Base-by-base conservation (phyloP, 805 yeast species). In the Ogataea glucozyma region DNA sequence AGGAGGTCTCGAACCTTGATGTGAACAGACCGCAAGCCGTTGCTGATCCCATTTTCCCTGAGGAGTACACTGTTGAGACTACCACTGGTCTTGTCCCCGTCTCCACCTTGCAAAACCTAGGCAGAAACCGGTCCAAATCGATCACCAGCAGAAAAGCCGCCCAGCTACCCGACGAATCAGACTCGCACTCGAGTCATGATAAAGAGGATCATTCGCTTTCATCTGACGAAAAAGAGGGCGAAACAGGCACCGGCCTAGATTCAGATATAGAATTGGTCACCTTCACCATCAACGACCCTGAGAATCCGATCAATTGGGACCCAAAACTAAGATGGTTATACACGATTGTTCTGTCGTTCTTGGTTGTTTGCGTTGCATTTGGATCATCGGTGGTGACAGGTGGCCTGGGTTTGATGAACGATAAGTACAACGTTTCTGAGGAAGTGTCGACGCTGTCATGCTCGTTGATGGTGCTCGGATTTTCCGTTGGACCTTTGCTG, bases 361-460 rank as follows among this genome's bases (percentile, higher is more conserved):
- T 86, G 49, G 97, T 90, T 38, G 82, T 90, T 44, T 78, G 88
- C 56, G 96, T 91, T 22, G 97, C 97, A 2, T 89, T 87, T 62
- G 97, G 97, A 30, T 87, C 96, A 4, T 85, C 97, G 1, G 85
- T 91, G 60, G 84, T 88, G 55, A 83, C 96, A 19, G 95, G 96
- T 54, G 93, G 95, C 33, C 68, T 90, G 37, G 76, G 73, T n/a
- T 71, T 83, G 13, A 79, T 88, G 47, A 68, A 71, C 47, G 83
- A 83, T 11, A 73, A 79, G 54, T 88, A 73, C 62, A 66, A 79
- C 48, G 96, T 89, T 17, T 77, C 86, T 12, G 61, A 69, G 2
- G 96, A 86, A 62, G 97, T 88, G 16, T 79, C 96, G 8, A 82
- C 80, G 24, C 71, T 89, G 51, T 69, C 91, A 0, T 86, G 90